phyloP scores from a whole-genome alignment of 1,284 basidiomycete genomes.

The Tausonia pullulans region DNA sequence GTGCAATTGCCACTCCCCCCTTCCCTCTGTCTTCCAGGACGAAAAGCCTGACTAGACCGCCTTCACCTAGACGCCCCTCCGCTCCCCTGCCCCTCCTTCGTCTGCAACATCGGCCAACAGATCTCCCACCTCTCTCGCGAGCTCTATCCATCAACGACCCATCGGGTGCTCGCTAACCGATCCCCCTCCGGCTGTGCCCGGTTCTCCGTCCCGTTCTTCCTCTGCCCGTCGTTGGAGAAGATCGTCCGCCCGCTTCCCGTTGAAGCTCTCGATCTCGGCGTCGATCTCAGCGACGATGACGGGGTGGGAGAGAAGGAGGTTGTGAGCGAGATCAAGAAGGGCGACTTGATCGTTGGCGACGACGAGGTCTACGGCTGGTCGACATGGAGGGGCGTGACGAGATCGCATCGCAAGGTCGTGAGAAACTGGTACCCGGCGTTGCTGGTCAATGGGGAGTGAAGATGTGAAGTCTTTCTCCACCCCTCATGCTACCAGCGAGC shows the following conservation, averaged over 20 bases:
- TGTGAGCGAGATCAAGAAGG: not conserved
- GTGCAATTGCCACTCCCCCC: no score
- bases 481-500: no score
- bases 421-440: not conserved
- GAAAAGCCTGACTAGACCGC: no score
- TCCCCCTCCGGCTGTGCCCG: not conserved
- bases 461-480: not conserved
- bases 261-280: no score
- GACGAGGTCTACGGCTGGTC: not conserved
- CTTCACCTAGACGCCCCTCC: not conserved
- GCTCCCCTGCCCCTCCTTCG: not conserved
- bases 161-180: not conserved
- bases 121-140: not conserved
- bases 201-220: constrained; percentile 3
- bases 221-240: not conserved
- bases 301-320: not conserved
- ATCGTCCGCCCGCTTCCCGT: not conserved
- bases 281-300: no score
- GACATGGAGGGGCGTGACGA: not conserved
- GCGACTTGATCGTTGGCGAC: not conserved
- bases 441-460: not conserved
- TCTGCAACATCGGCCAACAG: constrained; percentile 5
- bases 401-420: not conserved
- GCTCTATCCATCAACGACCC: not conserved
- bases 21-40: no score